phyloP scores from a whole-genome alignment of 768 basidiomycete species.

The Termitomyces titanicus region DNA sequence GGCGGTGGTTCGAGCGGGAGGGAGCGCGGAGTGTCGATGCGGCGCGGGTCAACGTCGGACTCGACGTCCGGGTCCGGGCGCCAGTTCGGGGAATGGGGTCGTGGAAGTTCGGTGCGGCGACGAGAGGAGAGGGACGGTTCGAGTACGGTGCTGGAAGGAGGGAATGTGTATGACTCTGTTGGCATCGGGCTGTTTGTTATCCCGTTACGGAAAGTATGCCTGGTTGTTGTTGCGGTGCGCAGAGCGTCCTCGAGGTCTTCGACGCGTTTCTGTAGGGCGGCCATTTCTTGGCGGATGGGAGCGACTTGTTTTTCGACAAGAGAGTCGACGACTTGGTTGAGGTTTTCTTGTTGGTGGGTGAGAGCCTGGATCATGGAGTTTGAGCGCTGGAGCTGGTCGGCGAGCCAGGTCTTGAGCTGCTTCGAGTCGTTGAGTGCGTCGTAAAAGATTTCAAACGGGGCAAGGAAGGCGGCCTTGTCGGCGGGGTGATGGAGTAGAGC shows the following conservation, averaged over 20 bases:
- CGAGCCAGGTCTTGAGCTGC: conserved; percentile 73
- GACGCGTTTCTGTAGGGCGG: conserved; percentile 54
- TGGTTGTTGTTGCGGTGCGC: conserved; percentile 26
- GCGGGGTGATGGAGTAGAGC: conserved; percentile 60
- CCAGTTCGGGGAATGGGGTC: conserved; percentile 40
- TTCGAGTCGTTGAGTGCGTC: conserved; percentile 80
- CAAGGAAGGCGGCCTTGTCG: conserved; percentile 74
- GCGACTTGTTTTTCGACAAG: conserved; percentile 60
- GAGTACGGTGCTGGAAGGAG: conserved; percentile 19
- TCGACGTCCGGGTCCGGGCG: conserved; percentile 35
- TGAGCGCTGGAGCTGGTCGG: conserved; percentile 67
- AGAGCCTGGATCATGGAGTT: conserved; percentile 48
- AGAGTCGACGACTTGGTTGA: conserved; percentile 55
- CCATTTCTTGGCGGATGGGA: conserved; percentile 59
- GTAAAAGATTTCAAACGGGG: conserved; percentile 82
- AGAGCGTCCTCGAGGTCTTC: conserved; percentile 64
- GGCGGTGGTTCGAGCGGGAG: conserved; percentile 25
- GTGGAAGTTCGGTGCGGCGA: conserved; percentile 28
- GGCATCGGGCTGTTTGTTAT: conserved; percentile 24
- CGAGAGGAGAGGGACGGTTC: conserved; percentile 20
- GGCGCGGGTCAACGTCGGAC: conserved; percentile 32
- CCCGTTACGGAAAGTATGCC: conserved; percentile 36
- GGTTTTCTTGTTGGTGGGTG: conserved; percentile 58
- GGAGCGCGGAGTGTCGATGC: conserved; percentile 41
- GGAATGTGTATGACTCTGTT: conserved; percentile 44